Evolutionary conservation across 1,284 basidiomycete genomes (phyloP), one percentile per base, ranked within the genome.

Genomic region (Ustilago xerochloae): DNA sequence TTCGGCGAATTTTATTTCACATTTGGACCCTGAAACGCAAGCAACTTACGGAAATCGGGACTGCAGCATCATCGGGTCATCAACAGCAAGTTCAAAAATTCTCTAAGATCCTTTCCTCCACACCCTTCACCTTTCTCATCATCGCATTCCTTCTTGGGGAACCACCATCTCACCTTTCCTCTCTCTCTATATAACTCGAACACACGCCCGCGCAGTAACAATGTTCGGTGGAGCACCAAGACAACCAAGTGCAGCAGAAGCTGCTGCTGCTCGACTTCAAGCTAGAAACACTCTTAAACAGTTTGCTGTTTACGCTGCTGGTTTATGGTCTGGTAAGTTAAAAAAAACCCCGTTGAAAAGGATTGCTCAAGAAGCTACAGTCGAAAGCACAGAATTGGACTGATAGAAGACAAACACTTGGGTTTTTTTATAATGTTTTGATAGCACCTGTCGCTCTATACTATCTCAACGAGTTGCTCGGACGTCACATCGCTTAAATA

Each of bases 191-290:
- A 9, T 12, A 10, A 47, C 33, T 24, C 30, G 13, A 5, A 26
- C 10, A 28, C 2, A 45, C 7, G 3, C 9, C 24, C 2, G 26
- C 8, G 29, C n/a, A 32, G 26, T 22, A 48, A 65, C 20, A 15
- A 75, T 75, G 72, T 75, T 75, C 52, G 72, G 72, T 56, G 72
- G 72, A 38, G 63, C 63, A 6, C 71, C 71, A 29, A 38, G 52
- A n/a, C 58, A 68, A 59, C 72, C 67, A 5, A 48, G 41, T 15
- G 43, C 72, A 13, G 43, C 46, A 16, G 72, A 75, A 41, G 47
- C 63, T 8, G 72, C 72, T 24, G 59, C 53, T 4, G 72, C 67
- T 8, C 63, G 63, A 12, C 18, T 70, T 15, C 62, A 65, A 38
- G 63, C 66, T 3, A 39, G 72, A 13, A 49, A 52, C 39, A 75